Percentiles rank a stretch among this genome's conserved stretches.
These are phyloP conservation scores for Nemania sp. DNA, from an alignment of 2,329 filamentous ascomycete genomes.

Conservation along the genomic window DNA sequence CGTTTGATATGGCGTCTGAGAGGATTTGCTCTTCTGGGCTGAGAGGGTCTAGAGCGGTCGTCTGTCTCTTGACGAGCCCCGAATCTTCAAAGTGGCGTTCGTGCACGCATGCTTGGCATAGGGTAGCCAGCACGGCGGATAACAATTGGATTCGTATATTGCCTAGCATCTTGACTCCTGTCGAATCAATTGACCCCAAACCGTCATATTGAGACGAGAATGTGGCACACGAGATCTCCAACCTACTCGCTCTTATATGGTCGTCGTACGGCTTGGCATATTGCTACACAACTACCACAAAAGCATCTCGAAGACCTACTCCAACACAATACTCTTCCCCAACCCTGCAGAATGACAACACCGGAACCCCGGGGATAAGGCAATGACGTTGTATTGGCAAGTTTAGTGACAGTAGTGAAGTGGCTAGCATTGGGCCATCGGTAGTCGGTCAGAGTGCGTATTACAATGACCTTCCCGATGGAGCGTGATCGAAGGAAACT, in stretches of 20 bases:
- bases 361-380: neutral
- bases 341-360: constrained; percentile 30
- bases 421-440: constrained; percentile 11
- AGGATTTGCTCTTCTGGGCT: constrained; percentile 46
- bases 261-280: neutral
- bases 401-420: neutral
- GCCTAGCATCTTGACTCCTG: constrained; percentile 24
- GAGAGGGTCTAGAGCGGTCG: constrained; percentile 42
- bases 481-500: constrained; percentile 20
- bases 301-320: constrained; percentile 1
- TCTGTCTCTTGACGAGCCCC: constrained; percentile 38
- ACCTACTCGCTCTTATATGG: constrained; percentile 22
- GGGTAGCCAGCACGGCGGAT: constrained; percentile 27
- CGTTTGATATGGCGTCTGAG: constrained; percentile 47
- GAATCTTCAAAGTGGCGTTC: constrained; percentile 35
- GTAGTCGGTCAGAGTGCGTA: neutral
- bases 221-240: neutral
- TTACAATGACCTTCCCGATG: constrained; percentile 35
- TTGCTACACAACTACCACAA: constrained; percentile 1
- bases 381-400: constrained; percentile 25
- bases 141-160: constrained; percentile 24
- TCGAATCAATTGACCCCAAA: neutral
- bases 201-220: neutral
- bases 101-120: constrained; percentile 42
- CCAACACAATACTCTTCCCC: constrained; percentile 2